Evolutionary conservation across 2,329 filamentous ascomycete genomes (phyloP).

Genomic region (Pyrenophora tritici-repentis): DNA sequence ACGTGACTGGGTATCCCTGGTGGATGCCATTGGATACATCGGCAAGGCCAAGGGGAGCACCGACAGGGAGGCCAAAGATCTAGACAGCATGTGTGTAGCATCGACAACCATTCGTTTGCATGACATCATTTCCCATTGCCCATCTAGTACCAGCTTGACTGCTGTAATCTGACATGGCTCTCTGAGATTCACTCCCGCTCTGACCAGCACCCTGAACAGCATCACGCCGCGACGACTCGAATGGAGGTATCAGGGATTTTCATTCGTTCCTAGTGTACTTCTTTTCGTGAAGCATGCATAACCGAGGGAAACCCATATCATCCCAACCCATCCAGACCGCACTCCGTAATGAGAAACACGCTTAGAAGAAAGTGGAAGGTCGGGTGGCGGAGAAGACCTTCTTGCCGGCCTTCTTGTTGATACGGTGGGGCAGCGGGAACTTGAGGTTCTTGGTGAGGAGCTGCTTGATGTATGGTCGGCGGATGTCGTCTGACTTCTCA

Average conservation of each 20-base stretch:
- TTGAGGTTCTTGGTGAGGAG: slow-evolving; percentile 91
- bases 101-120: slow-evolving; percentile 3
- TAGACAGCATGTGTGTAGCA: slow-evolving; percentile 12
- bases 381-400: slow-evolving; percentile 93
- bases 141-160: slow-evolving; percentile 1
- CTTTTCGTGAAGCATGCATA: slow-evolving; percentile 49
- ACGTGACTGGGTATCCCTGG: slow-evolving; percentile 68
- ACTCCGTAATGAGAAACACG: slow-evolving; percentile 49
- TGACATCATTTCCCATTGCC: slow-evolving; percentile 20
- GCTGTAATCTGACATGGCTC: slow-evolving; percentile 5
- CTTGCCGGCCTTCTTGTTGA: slow-evolving; percentile 79
- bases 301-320: slow-evolving; percentile 48
- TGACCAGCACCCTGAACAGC: slow-evolving; percentile 20
- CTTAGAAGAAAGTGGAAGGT: slow-evolving; percentile 97
- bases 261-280: slow-evolving; percentile 52
- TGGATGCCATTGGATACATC: slow-evolving; percentile 63
- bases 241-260: slow-evolving; percentile 49
- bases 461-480: slow-evolving; percentile 99
- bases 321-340: slow-evolving; percentile 47
- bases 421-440: slow-evolving; percentile 98
- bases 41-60: slow-evolving; percentile 46
- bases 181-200: slow-evolving; percentile 2
- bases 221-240: slow-evolving; percentile 30
- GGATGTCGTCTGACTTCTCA: slow-evolving; percentile 91
- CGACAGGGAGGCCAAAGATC: slow-evolving; percentile 37